A percentile compares a stretch with the other conserved stretches of the same genome.
Evolutionary conservation across 1,284 basidiomycete genomes (phyloP).

Genomic region (Trichosporon inkin): DNA sequence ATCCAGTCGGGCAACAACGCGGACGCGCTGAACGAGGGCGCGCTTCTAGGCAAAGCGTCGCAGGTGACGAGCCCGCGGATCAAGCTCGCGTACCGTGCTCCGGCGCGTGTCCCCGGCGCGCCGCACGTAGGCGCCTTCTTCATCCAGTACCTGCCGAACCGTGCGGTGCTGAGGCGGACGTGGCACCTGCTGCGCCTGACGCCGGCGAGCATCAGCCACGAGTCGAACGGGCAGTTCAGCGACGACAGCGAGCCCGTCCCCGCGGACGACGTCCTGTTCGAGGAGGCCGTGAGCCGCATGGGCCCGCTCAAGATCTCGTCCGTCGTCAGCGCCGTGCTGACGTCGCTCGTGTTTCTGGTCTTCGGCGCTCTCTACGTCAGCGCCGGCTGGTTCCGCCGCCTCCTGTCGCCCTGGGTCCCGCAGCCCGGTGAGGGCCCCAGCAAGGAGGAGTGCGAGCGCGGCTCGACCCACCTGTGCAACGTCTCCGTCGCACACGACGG

Average conservation of each 20-base stretch:
- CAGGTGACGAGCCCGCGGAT: not conserved
- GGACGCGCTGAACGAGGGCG: constrained; percentile 43
- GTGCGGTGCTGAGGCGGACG: constrained; percentile 68
- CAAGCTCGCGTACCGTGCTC: constrained; percentile 13
- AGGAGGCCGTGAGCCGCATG: constrained; percentile 58
- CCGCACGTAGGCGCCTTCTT: constrained; percentile 56
- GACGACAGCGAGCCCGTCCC: constrained; percentile 50
- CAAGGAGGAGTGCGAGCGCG: constrained; percentile 50
- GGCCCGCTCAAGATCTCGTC: constrained; percentile 1
- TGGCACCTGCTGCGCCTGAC: constrained; percentile 62
- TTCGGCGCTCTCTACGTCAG: constrained; percentile 40
- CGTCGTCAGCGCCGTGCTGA: constrained; percentile 20
- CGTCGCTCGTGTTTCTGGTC: constrained; percentile 20
- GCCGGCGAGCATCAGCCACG: constrained; percentile 9
- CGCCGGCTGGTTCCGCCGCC: constrained; percentile 41
- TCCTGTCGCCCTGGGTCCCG: constrained; percentile 54
- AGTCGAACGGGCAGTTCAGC: constrained; percentile 1
- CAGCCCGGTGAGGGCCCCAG: constrained; percentile 62
- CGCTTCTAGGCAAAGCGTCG: not conserved
- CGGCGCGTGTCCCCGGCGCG: constrained; percentile 14
- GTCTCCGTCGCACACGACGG: constrained; percentile 53
- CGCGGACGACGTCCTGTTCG: constrained; percentile 66
- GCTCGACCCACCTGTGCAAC: constrained; percentile 59
- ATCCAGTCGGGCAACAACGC: constrained; percentile 44
- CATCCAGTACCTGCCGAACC: constrained; percentile 63